Percentiles rank a stretch among this genome's conserved stretches.
Evolutionary conservation across 1,284 basidiomycete genomes (phyloP).

Genomic region (Porodaedalea pini): DNA sequence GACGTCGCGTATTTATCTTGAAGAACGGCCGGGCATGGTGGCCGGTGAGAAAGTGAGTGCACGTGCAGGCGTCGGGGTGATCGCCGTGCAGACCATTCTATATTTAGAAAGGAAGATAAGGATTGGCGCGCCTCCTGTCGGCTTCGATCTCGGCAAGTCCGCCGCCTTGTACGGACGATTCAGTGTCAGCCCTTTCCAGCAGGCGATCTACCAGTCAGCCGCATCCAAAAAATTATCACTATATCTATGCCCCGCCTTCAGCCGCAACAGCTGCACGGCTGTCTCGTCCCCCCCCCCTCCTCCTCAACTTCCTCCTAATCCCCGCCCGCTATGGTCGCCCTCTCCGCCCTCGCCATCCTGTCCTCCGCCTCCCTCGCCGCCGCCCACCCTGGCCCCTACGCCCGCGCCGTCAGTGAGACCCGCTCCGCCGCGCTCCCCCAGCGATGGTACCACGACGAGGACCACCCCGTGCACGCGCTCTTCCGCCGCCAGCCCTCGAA

Average conservation of each 20-base stretch:
- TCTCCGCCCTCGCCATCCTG: conserved; percentile 33
- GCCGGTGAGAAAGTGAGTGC: not conserved
- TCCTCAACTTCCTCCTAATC: conserved; percentile 25
- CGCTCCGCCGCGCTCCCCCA: conserved; percentile 16
- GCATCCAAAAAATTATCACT: too few species aligned
- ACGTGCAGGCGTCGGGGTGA: not conserved
- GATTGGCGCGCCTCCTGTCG: not conserved
- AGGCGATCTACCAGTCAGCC: too few species aligned
- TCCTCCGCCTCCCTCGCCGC: conserved; percentile 21
- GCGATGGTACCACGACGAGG: conserved; percentile 29
- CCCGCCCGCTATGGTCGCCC: conserved; percentile 27
- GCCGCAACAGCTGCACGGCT: conserved; percentile 27
- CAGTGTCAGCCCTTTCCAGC: too few species aligned
- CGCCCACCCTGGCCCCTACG: conserved; percentile 13
- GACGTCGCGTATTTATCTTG: not conserved
- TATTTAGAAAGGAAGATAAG: not conserved
- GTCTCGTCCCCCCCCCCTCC: conserved; percentile 16
- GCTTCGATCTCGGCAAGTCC: not conserved
- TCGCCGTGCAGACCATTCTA: not conserved
- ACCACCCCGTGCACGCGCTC: conserved; percentile 28
- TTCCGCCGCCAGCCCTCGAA: conserved; percentile 23
- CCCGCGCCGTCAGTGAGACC: conserved; percentile 2
- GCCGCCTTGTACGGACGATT: too few species aligned
- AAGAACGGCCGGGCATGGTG: not conserved
- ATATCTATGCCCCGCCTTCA: conserved; percentile 33